Evolutionary conservation across 345 rosid genomes (phyloP), one percentile per base, ranked within the genome.

Genomic region (Lagerstroemia speciosa): DNA sequence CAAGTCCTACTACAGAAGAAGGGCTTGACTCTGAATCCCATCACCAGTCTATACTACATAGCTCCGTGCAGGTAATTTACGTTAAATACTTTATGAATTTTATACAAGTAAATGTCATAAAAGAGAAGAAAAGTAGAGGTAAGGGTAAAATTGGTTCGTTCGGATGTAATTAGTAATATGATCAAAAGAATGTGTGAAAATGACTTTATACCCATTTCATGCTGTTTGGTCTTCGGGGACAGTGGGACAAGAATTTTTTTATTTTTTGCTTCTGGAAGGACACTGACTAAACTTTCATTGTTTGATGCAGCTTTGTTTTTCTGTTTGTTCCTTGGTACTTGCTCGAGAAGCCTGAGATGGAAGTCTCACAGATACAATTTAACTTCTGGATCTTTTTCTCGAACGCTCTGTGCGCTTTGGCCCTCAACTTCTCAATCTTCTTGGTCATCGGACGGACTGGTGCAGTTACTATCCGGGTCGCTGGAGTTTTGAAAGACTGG

Each of bases 401-500:
- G 73, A 95, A 95, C 76, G 98, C 98, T 67, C 84, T 92, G 19
- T 88, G 97, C 78, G 98, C 99, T 58, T 78, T 95, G 66, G 96
- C 97, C 71, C 77, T 95, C 84, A 95, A 95, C 78, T 83, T 92
- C 81, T 88, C 99, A 70, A 92, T 85, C 74, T 95, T 95, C 84
- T 79, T 95, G 73, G 99, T 95, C 22, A 92, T 95, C 32, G 98
- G 97, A 43, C 88, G 97, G 83, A 95, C 97, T 36, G 96, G 99
- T 66, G 99, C 99, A 2, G 93, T 95, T 55, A 95, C 97, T 26
- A 85, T 95, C 70, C 86, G 99, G 74, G 99, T 95, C 70, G 99
- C 99, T 71, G 98, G 99, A 52, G 99, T 95, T 72, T 80, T 95
- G 57, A 95, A 95, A 78, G 99, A 95, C 78, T 95, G 99, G 99